Percentiles rank a stretch among this genome's conserved stretches.
Evolutionary conservation across 129 eudicot genomes (phyloP).

Genomic region (Pulicaria dysenterica): DNA sequence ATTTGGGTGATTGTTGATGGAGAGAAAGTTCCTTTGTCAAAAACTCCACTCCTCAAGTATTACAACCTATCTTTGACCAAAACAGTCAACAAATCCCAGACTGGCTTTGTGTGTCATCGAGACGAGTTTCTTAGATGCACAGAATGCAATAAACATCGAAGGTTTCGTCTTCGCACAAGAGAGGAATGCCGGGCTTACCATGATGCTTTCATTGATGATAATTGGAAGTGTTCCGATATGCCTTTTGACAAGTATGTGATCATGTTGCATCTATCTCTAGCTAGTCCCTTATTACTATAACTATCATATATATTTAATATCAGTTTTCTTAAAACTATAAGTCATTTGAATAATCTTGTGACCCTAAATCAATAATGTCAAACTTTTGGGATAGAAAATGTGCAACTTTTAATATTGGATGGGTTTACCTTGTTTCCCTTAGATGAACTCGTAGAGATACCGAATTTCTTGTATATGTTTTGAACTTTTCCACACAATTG

Average conservation of each 20-base stretch:
- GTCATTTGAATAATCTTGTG: no score
- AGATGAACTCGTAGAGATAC: no score
- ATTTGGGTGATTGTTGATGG: slow-evolving; percentile 73
- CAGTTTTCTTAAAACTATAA: no score
- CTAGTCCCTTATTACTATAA: background rate
- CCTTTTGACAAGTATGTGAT: slow-evolving; percentile 61
- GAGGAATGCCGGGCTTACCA: slow-evolving; percentile 57
- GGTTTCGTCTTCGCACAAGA: slow-evolving; percentile 47
- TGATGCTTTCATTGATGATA: slow-evolving; percentile 41
- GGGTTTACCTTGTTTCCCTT: no score
- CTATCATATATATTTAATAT: no score
- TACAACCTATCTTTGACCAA: slow-evolving; percentile 56
- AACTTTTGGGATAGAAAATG: no score
- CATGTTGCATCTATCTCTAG: background rate
- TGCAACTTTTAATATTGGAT: no score
- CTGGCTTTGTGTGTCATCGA: slow-evolving; percentile 49
- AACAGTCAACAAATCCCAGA: slow-evolving; percentile 47
- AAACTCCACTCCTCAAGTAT: slow-evolving; percentile 67
- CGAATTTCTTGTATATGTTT: no score
- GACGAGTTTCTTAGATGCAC: slow-evolving; percentile 58
- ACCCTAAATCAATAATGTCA: no score
- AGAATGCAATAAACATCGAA: slow-evolving; percentile 44
- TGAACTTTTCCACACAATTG: no score
- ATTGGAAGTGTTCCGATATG: slow-evolving; percentile 59
- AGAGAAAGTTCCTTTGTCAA: slow-evolving; percentile 64